Conservation (phyloP, 2,329 filamentous ascomycete species). For the Torrubiella hemipterigena region DNA sequence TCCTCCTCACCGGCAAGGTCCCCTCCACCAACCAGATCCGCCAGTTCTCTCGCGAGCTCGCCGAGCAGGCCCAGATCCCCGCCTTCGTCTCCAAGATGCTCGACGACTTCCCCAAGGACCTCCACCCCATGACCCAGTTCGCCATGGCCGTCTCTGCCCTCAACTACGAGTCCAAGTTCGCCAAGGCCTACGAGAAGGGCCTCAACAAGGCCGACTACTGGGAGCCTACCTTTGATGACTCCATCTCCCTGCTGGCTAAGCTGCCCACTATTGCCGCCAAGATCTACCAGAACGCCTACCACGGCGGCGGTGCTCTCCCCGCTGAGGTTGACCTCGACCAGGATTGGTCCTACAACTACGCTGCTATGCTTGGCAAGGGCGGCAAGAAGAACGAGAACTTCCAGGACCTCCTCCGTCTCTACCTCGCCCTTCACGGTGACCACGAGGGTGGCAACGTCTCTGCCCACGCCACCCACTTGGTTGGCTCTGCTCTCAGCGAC, state of each 20-base stretch:
- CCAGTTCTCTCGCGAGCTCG: conserved; percentile 71
- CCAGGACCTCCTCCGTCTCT: conserved; percentile 87
- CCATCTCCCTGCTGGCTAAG: conserved; percentile 87
- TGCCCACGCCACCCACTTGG: conserved; percentile 87
- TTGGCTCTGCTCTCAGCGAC: conserved; percentile 87
- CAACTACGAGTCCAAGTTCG: conserved; percentile 89
- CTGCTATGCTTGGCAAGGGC: conserved; percentile 84
- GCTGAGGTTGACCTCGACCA: conserved; percentile 68
- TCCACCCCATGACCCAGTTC: conserved; percentile 98
- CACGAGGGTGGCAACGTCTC: conserved; percentile 98
- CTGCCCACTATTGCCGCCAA: conserved; percentile 93
- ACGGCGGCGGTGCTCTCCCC: conserved; percentile 60
- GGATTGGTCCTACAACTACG: conserved; percentile 99
- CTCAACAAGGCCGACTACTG: conserved; percentile 96
- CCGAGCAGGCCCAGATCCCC: conserved; percentile 74
- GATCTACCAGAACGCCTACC: conserved; percentile 89
- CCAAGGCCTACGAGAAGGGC: conserved; percentile 82
- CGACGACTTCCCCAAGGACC: conserved; percentile 74
- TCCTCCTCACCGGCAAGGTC: conserved; percentile 85
- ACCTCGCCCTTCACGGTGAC: conserved; percentile 92
- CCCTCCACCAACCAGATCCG: conserved; percentile 75
- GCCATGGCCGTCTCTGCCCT: conserved; percentile 91
- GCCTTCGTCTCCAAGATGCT: conserved; percentile 78
- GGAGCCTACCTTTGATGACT: conserved; percentile 96
- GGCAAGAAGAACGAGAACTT: conserved; percentile 84